Conservation (phyloP, 495 filamentous ascomycete species). For the Oidiodendron maius region DNA sequence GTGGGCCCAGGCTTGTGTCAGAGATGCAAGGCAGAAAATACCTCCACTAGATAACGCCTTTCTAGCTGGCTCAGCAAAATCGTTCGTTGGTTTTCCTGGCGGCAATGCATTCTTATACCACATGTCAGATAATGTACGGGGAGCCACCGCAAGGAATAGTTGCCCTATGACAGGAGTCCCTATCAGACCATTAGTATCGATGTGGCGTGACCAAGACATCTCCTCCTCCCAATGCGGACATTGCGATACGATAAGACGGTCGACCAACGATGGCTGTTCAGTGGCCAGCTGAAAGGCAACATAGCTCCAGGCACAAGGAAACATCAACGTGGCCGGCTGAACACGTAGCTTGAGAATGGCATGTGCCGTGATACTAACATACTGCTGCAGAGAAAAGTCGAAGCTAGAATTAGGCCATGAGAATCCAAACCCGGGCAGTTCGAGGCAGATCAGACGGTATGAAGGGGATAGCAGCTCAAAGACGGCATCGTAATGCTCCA, state of each 20-base stretch:
- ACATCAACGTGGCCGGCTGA: slow-evolving; percentile 5
- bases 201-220: slow-evolving; percentile 1
- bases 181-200: slow-evolving; percentile 7
- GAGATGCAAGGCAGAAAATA: slow-evolving; percentile 6
- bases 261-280: slow-evolving; percentile 2
- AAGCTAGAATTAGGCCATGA: slow-evolving; percentile 4
- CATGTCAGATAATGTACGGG: slow-evolving; percentile 2
- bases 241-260: slow-evolving; percentile 6
- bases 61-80: slow-evolving; percentile 6
- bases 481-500: slow-evolving; percentile 7
- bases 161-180: slow-evolving; percentile 8
- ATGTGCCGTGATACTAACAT: slow-evolving; percentile 3
- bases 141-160: slow-evolving; percentile 3
- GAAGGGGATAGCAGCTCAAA: slow-evolving; percentile 4
- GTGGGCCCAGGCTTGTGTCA: slow-evolving; percentile 2
- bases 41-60: slow-evolving; percentile 6
- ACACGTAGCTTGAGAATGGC: neutral
- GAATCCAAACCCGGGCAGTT: slow-evolving; percentile 8
- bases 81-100: slow-evolving; percentile 3
- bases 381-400: slow-evolving; percentile 8
- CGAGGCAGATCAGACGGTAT: slow-evolving; percentile 8
- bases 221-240: slow-evolving; percentile 7
- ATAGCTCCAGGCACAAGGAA: slow-evolving; percentile 10
- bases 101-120: slow-evolving; percentile 7
- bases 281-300: slow-evolving; percentile 4